A percentile compares a stretch with the other conserved stretches of the same genome.
Conservation (phyloP, 306 rosid genomes). For the Vigna reflexopilosa region DNA sequence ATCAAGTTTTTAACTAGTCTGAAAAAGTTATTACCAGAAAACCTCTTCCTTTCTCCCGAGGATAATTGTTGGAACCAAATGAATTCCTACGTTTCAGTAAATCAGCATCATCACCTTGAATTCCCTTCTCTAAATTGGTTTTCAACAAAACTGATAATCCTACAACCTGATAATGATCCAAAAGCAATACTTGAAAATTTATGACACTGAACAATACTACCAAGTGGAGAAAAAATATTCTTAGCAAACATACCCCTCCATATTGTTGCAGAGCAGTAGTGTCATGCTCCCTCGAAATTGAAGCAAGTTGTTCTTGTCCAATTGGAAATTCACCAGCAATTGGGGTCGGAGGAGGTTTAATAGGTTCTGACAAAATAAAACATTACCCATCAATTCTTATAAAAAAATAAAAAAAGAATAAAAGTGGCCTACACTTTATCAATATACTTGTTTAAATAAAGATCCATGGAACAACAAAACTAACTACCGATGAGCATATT, state of each 20-base stretch:
- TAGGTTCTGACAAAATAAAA: conserved; percentile 50
- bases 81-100: conserved; percentile 68
- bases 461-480: not conserved
- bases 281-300: conserved; percentile 80
- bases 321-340: conserved; percentile 74
- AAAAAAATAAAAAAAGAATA: not conserved
- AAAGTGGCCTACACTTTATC: not conserved
- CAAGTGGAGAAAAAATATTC: not conserved
- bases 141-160: conserved; percentile 70
- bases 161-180: conserved; percentile 62
- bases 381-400: conserved; percentile 6
- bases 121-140: conserved; percentile 82
- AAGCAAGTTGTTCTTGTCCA: conserved; percentile 76
- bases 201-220: conserved; percentile 6
- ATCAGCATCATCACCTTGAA: conserved; percentile 77
- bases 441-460: not conserved
- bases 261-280: conserved; percentile 55
- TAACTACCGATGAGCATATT: not conserved
- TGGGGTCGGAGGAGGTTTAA: conserved; percentile 36
- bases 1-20: conserved; percentile 15
- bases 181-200: conserved; percentile 26
- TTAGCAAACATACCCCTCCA: conserved; percentile 77
- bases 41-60: conserved; percentile 80
- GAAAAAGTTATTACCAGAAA: conserved; percentile 63
- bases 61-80: conserved; percentile 89